Evolutionary conservation across 805 yeast species (phyloP), one percentile per base, ranked within the genome.

Genomic region (Yamadazyma phyllophila): DNA sequence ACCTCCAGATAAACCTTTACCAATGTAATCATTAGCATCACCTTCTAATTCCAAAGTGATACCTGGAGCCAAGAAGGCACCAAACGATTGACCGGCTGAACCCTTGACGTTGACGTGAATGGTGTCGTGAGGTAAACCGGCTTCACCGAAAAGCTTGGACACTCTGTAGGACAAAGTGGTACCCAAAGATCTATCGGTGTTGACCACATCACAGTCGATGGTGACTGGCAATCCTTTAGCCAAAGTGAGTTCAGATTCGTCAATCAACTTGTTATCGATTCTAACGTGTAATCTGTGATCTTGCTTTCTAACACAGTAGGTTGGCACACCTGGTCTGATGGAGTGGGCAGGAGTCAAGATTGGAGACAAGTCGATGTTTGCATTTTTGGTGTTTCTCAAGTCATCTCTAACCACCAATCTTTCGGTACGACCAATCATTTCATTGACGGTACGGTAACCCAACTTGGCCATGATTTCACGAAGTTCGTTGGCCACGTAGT

Each of bases 341-440:
- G 89, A 81, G 65, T 92, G 97, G 37, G 98, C 98, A 15, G 99
- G 99, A 27, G 98, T 94, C 62, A 92, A 80, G 54, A 92, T 83
- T 52, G 98, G 98, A 33, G 95, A 81, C 63, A 92, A 74, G 62
- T 92, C 98, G 56, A 92, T 79, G 73, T 88, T 88, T 41, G 90
- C 88, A 52, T 92, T 89, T 81, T 94, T 94, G 50, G 92, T 83
- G 61, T 83, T 87, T 61, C 95, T 81, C 62, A 84, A 71, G 60
- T 88, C 91, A 51, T 88, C 96, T 57, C 96, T 78, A 44, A 90
- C 94, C 59, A 70, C 76, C 61, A 92, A 80, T 67, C 83, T 88
- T 73, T 92, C 99, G 41, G 98, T 89, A 66, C 85, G 90, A 60
- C 99, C 99, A 58, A 92, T 91, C 99, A 92, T 92, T 75, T 94